Evolutionary conservation across 2,329 filamentous ascomycete genomes (phyloP).

Genomic region (Aspergillus sp.): DNA sequence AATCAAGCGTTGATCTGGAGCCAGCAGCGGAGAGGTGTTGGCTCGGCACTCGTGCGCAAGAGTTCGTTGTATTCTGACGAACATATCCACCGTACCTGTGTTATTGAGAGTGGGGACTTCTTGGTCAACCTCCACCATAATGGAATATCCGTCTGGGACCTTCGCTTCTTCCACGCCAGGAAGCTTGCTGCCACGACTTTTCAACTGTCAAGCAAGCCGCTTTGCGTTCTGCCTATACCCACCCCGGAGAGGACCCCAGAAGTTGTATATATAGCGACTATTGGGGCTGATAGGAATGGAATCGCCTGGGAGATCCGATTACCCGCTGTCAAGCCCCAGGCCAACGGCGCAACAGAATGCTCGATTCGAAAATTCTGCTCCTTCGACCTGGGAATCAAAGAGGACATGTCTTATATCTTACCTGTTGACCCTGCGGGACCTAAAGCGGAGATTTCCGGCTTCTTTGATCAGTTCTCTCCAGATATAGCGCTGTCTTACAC

Average conservation of each 20-base stretch:
- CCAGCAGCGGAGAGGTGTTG: conserved; percentile 55
- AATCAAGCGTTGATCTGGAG: conserved; percentile 84
- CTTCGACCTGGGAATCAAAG: conserved; percentile 63
- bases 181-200: conserved; percentile 62
- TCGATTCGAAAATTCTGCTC: conserved; percentile 66
- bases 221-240: conserved; percentile 75
- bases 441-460: conserved; percentile 68
- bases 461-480: conserved; percentile 79
- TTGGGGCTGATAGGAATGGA: conserved; percentile 74
- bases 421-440: conserved; percentile 85
- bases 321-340: conserved; percentile 42
- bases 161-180: conserved; percentile 58
- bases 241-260: conserved; percentile 57
- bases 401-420: conserved; percentile 61
- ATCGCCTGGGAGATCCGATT: conserved; percentile 77
- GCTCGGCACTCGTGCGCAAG: conserved; percentile 61
- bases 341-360: conserved; percentile 35
- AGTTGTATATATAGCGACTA: conserved; percentile 70
- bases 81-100: conserved; percentile 76
- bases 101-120: conserved; percentile 74
- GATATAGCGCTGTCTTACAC: conserved; percentile 88
- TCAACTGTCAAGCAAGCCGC: conserved; percentile 64
- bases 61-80: conserved; percentile 66
- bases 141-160: conserved; percentile 76
- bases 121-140: conserved; percentile 76